These are phyloP conservation scores for Limonomyces culmigenus DNA, from an alignment of 1,284 basidiomycete genomes.

Conservation along the genomic window DNA sequence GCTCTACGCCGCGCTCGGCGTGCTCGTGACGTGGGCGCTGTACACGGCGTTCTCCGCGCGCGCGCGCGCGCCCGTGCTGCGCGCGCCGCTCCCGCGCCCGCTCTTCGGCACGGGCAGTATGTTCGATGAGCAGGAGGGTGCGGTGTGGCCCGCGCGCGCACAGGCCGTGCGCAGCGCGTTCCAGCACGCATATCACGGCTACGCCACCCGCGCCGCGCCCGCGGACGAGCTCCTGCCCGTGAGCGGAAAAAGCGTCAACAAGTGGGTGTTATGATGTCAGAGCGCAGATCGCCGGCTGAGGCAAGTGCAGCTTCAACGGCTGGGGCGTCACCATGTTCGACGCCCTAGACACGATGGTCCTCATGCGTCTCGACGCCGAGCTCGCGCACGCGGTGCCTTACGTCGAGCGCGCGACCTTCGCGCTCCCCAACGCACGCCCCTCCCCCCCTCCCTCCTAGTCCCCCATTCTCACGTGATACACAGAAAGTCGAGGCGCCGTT, in stretches of 20 bases:
- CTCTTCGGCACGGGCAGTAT: not conserved
- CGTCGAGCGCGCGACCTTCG: constrained; percentile 47
- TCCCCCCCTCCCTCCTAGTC: constrained; percentile 1
- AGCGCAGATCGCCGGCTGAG: too few relatives aligned
- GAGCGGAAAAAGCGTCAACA: constrained; percentile 25
- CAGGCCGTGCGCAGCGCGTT: constrained; percentile 41
- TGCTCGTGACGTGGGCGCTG: constrained; percentile 1
- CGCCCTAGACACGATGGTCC: constrained; percentile 74
- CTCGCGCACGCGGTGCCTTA: constrained; percentile 60
- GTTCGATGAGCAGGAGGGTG: not conserved
- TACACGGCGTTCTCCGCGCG: constrained; percentile 1
- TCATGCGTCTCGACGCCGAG: constrained; percentile 74
- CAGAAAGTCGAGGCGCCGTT: constrained; percentile 28
- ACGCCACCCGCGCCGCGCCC: constrained; percentile 36
- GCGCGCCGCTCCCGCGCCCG: constrained; percentile 1
- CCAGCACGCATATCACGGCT: constrained; percentile 44
- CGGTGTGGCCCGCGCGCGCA: constrained; percentile 36
- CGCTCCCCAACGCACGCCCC: constrained; percentile 7
- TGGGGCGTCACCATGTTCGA: constrained; percentile 82
- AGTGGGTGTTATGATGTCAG: constrained; percentile 32
- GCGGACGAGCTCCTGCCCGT: constrained; percentile 45
- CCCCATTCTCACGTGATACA: not conserved
- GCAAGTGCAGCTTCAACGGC: constrained; percentile 56
- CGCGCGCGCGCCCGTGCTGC: constrained; percentile 3
- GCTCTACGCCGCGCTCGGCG: constrained; percentile 3